Evolutionary conservation across 139 green algal species (phyloP), one percentile per base, ranked within the genome.

Genomic region (Trebouxia sp.): DNA sequence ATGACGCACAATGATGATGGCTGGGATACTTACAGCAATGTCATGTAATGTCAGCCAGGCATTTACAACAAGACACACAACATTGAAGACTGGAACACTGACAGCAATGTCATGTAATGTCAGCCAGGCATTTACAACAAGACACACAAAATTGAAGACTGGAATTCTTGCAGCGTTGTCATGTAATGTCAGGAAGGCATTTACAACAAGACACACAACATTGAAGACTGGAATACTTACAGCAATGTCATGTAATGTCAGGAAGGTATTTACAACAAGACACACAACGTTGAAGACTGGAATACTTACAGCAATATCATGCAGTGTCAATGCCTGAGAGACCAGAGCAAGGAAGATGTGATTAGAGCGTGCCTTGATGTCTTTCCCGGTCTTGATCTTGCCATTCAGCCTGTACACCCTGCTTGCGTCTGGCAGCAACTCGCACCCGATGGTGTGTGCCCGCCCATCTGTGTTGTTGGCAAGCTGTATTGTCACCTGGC

Each of bases 331-430:
- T n/a, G n/a, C n/a, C n/a, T n/a, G n/a, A n/a, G n/a, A n/a, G n/a
- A n/a, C n/a, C n/a, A n/a, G n/a, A n/a, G n/a, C n/a, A n/a, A n/a
- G n/a, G n/a, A n/a, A n/a, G n/a, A n/a, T n/a, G n/a, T n/a, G n/a
- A n/a, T n/a, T n/a, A n/a, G n/a, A n/a, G 50, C 12, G 38, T 55
- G 30, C 69, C 69, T 77, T 77, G 69, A 77, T 37, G 11, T 77
- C 69, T 53, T 77, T 77, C 24, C 26, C 69, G 8, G 39, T 56
- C 55, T 37, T 77, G 4, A 55, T 15, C 24, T 56, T 77, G 69
- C 43, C 69, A 77, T 77, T 24, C 42, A 77, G 39, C 69, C 43
- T 55, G 41, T 77, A 53, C 28, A 55, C 41, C n/a, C 69, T n/a
- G 24, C 69, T 35, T 51, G 26, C 22, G 37, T 77, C 69, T 48